Evolutionary conservation across 1,284 basidiomycete species (phyloP).

Genomic region (Trichosporon asahii): DNA sequence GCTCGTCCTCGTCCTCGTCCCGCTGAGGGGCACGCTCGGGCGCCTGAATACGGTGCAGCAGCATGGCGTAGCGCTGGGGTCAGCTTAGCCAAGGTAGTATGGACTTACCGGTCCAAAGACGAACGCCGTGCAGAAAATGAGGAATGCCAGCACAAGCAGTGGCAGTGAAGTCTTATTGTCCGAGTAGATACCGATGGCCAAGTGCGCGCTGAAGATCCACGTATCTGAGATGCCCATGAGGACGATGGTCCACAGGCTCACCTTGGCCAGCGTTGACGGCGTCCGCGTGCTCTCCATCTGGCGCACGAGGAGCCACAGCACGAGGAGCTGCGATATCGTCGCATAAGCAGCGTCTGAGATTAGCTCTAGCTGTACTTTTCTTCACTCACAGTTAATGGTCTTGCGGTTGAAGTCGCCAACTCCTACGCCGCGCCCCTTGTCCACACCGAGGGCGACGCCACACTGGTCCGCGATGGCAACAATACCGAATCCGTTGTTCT

Average conservation of each 20-base stretch:
- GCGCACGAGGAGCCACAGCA: constrained; percentile 66
- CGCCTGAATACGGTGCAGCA: constrained; percentile 75
- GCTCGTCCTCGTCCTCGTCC: constrained; percentile 9
- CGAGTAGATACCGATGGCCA: constrained; percentile 75
- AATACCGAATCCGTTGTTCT: constrained; percentile 56
- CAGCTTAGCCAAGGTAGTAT: background rate
- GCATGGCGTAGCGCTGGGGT: constrained; percentile 70
- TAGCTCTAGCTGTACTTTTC: background rate
- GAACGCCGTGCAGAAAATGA: constrained; percentile 55
- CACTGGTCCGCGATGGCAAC: constrained; percentile 72
- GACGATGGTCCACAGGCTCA: constrained; percentile 76
- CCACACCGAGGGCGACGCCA: constrained; percentile 66
- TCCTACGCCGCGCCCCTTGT: constrained; percentile 64
- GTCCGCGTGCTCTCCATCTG: constrained; percentile 73
- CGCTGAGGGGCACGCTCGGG: constrained; percentile 60
- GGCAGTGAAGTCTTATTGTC: constrained; percentile 74
- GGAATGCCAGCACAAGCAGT: constrained; percentile 73
- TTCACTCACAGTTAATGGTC: constrained; percentile 67
- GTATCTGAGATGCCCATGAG: constrained; percentile 72
- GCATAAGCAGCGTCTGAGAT: constrained; percentile 59
- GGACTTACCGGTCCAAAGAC: constrained; percentile 49
- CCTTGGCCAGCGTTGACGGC: constrained; percentile 68
- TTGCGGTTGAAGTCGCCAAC: constrained; percentile 67
- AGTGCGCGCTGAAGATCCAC: constrained; percentile 75
- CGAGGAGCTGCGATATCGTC: constrained; percentile 62